Percentiles rank a stretch among this genome's conserved stretches.
Evolutionary conservation across 129 eudicot genomes (phyloP).

Genomic region (Lactuca sativa): DNA sequence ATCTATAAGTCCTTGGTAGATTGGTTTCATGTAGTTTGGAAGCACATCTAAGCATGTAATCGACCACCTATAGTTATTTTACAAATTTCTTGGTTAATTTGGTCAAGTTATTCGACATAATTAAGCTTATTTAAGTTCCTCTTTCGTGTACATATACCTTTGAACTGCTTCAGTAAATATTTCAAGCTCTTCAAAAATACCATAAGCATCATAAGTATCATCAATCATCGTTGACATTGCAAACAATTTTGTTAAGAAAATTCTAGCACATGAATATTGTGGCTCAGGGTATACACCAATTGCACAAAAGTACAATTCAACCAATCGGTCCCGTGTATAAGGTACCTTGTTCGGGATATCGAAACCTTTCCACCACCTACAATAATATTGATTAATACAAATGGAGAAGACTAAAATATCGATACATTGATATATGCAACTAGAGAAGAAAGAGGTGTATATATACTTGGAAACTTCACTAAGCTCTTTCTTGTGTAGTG

Average conservation of each 20-base stretch:
- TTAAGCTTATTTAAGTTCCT: no score
- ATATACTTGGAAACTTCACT: not conserved
- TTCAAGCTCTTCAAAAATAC: not conserved
- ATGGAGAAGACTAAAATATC: no score
- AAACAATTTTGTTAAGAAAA: not conserved
- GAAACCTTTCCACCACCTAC: no score
- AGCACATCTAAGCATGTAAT: constrained; percentile 22
- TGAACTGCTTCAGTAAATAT: no score
- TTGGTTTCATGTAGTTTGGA: constrained; percentile 40
- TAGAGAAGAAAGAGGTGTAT: not conserved
- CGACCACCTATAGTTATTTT: constrained; percentile 32
- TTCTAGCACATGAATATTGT: not conserved
- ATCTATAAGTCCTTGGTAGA: constrained; percentile 32
- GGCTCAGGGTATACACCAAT: no score
- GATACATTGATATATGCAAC: not conserved
- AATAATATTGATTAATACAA: no score
- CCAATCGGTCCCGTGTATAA: no score
- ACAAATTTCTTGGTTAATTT: not conserved
- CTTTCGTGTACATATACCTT: not conserved
- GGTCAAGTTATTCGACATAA: not conserved
- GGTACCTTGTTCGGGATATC: no score
- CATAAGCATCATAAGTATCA: constrained; percentile 5
- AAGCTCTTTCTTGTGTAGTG: not conserved
- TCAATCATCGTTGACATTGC: not conserved
- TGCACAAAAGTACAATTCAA: no score